These are phyloP conservation scores for Vickermania ingenoplastis DNA, from an alignment of 208 protist species.

Conservation along the genomic window DNA sequence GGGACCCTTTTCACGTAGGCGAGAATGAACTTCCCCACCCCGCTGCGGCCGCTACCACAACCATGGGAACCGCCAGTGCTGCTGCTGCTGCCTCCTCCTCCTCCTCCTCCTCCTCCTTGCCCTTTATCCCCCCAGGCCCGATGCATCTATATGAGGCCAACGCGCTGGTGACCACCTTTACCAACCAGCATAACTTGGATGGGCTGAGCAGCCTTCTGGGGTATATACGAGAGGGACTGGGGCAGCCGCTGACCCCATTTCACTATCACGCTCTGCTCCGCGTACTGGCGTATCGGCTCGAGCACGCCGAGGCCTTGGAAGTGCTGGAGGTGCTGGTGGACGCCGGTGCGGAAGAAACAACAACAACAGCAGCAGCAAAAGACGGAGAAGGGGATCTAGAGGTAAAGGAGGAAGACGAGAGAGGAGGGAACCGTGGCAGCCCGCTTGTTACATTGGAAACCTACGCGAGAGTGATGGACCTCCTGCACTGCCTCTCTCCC, in stretches of 20 bases:
- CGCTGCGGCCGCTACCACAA: neutral
- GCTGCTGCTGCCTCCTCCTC: neutral
- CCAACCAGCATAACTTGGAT: conserved; percentile 50
- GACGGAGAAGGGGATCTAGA: too few relatives aligned
- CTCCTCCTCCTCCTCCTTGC: neutral
- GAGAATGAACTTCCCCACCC: neutral
- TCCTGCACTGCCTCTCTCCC: conserved; percentile 51
- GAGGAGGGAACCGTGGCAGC: neutral
- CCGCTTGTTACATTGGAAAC: conserved; percentile 33
- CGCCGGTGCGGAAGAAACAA: conserved; percentile 28
- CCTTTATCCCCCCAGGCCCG: neutral
- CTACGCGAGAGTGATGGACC: conserved; percentile 63
- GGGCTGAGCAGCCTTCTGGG: conserved; percentile 54
- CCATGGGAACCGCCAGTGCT: neutral
- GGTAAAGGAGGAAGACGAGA: neutral
- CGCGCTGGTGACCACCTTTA: conserved; percentile 55
- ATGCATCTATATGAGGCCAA: conserved; percentile 49
- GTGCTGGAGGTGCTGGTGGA: conserved; percentile 41
- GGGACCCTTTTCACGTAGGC: neutral
- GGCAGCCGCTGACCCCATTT: conserved; percentile 34
- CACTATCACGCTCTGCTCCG: conserved; percentile 80
- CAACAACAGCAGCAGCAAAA: too few relatives aligned
- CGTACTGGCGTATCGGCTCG: conserved; percentile 61
- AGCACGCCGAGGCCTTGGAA: conserved; percentile 58
- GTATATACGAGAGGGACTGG: conserved; percentile 67